phyloP scores from a whole-genome alignment of 1,284 basidiomycete genomes.

The Mycosarcoma maydis region DNA sequence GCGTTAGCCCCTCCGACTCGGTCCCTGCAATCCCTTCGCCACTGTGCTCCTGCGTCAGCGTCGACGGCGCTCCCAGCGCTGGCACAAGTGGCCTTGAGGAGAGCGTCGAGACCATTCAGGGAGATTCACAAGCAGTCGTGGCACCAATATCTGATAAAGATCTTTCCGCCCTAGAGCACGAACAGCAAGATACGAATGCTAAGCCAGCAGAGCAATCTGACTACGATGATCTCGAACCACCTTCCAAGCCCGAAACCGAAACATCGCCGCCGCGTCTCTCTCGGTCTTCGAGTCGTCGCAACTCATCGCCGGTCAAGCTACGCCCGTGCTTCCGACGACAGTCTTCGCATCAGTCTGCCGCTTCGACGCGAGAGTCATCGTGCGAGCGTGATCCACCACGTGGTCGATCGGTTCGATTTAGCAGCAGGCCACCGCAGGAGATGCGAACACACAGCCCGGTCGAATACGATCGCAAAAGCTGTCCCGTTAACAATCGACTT shows the following conservation, averaged over 20 bases:
- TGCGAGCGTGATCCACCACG: constrained; percentile 51
- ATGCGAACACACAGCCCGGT: constrained; percentile 64
- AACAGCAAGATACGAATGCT: too few species aligned
- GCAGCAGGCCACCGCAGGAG: constrained; percentile 56
- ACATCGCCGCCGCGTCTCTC: constrained; percentile 30
- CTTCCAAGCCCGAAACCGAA: background rate
- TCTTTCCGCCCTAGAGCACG: background rate
- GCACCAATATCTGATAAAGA: too few species aligned
- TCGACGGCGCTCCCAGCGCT: constrained; percentile 9
- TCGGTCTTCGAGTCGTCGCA: constrained; percentile 36
- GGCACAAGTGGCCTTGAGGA: constrained; percentile 27
- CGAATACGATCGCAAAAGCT: constrained; percentile 65
- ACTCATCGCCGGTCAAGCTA: constrained; percentile 56
- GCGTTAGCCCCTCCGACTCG: constrained; percentile 56
- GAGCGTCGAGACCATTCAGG: constrained; percentile 48
- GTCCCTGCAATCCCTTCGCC: constrained; percentile 60
- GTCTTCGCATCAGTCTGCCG: constrained; percentile 36
- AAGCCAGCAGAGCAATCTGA: background rate
- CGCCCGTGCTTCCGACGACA: constrained; percentile 60
- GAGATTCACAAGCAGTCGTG: constrained; percentile 7
- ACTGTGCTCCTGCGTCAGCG: constrained; percentile 52
- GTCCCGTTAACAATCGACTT: constrained; percentile 59
- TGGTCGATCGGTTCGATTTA: constrained; percentile 60
- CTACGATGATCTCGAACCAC: background rate
- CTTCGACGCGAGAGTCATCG: constrained; percentile 49